phyloP scores from a whole-genome alignment of 2,329 filamentous ascomycete genomes.

The Fusarium sp. region DNA sequence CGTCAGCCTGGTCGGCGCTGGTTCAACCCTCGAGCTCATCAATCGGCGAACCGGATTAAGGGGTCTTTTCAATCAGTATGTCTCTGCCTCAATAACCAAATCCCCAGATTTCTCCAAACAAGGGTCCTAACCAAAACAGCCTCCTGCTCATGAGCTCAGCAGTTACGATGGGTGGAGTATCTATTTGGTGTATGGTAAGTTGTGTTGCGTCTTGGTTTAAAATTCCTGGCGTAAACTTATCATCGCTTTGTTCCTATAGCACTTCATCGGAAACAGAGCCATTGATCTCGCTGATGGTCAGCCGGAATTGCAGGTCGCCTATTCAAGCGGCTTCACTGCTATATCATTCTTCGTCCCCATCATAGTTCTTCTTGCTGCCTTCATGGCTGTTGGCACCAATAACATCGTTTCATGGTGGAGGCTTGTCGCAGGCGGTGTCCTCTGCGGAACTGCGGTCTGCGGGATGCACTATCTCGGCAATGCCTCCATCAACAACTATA shows the following conservation, averaged over 20 bases:
- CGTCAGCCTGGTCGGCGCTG: slow-evolving; percentile 81
- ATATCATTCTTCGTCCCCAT: slow-evolving; percentile 86
- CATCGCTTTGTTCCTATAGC: slow-evolving; percentile 11
- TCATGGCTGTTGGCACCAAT: slow-evolving; percentile 74
- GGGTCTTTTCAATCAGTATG: slow-evolving; percentile 77
- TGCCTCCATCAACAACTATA: slow-evolving; percentile 82
- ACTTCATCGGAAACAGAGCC: slow-evolving; percentile 80
- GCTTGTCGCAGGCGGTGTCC: slow-evolving; percentile 70
- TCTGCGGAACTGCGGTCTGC: slow-evolving; percentile 80
- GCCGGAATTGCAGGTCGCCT: slow-evolving; percentile 75
- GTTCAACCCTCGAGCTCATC: slow-evolving; percentile 84
- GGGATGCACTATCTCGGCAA: slow-evolving; percentile 94
- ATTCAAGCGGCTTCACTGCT: slow-evolving; percentile 77
- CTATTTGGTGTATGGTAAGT: slow-evolving; percentile 77
- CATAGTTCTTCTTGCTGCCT: slow-evolving; percentile 77
- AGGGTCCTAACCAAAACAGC: slow-evolving; percentile 53
- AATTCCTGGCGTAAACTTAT: slow-evolving; percentile 4
- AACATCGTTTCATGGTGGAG: slow-evolving; percentile 68
- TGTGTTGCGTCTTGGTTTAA: not conserved
- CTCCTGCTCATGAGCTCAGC: slow-evolving; percentile 73
- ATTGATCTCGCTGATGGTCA: slow-evolving; percentile 76
- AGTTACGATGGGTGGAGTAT: slow-evolving; percentile 78
- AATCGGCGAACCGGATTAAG: slow-evolving; percentile 78
- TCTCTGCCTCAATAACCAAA: slow-evolving; percentile 9
- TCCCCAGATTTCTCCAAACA: not conserved